These are phyloP conservation scores for Pisolithus sp. DNA, from an alignment of 768 basidiomycete species.

Conservation along the genomic window DNA sequence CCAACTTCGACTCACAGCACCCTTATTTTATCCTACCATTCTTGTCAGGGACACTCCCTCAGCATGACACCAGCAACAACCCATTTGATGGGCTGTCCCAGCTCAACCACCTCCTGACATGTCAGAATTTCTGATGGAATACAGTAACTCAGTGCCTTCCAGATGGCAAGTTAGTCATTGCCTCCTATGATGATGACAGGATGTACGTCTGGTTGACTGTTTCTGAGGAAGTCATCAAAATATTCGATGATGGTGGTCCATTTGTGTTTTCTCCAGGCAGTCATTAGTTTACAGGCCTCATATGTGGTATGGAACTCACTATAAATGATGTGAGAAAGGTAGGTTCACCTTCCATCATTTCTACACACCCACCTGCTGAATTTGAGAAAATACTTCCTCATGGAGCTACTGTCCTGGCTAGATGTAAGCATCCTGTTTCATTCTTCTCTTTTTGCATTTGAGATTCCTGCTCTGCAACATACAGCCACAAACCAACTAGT, in stretches of 20 bases:
- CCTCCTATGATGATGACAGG: slow-evolving; percentile 5
- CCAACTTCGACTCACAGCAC: no score
- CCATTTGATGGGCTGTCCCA: no score
- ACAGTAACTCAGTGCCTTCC: slow-evolving; percentile 9
- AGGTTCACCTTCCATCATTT: not conserved
- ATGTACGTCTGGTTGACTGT: slow-evolving; percentile 9
- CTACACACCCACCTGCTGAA: not conserved
- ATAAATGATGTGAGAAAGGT: slow-evolving; percentile 1
- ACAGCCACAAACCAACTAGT: not conserved
- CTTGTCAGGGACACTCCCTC: no score
- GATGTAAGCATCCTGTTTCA: not conserved
- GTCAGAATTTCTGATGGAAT: not conserved
- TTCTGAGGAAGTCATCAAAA: slow-evolving; percentile 17
- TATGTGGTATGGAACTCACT: not conserved
- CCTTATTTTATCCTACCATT: no score
- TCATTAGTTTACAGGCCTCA: not conserved
- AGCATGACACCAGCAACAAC: no score
- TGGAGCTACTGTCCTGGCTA: not conserved
- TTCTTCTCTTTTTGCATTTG: not conserved
- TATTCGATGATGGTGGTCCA: slow-evolving; percentile 64
- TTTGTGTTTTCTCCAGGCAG: slow-evolving; percentile 1
- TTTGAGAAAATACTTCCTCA: not conserved
- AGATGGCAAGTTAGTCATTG: slow-evolving; percentile 5
- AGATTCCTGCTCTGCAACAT: not conserved
- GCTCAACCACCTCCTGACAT: no score